A percentile compares a stretch with the other conserved stretches of the same genome.
Conservation (phyloP, 2,329 filamentous ascomycete species). For the Colletotrichum kahawae region DNA sequence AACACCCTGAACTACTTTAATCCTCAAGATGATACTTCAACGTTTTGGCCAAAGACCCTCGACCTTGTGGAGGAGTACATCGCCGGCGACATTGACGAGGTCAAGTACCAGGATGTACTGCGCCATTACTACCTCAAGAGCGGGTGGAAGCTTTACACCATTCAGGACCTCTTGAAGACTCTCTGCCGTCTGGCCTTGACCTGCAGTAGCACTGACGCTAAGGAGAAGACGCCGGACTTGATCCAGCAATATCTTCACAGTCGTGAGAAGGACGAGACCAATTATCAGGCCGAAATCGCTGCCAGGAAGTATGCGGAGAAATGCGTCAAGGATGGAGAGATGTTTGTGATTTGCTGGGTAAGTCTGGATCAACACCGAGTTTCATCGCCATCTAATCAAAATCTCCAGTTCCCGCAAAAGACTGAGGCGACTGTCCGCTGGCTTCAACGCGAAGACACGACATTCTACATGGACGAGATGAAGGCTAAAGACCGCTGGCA, state of each 20-base stretch:
- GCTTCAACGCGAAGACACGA: conserved; percentile 71
- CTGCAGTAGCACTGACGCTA: conserved; percentile 85
- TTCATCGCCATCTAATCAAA: conserved; percentile 32
- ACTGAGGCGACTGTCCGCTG: conserved; percentile 75
- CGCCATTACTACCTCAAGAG: conserved; percentile 89
- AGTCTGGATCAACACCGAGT: conserved; percentile 38
- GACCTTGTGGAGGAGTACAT: conserved; percentile 88
- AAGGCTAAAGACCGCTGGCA: conserved; percentile 86
- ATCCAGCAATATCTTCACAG: conserved; percentile 85
- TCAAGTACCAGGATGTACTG: conserved; percentile 85
- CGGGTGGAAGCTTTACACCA: conserved; percentile 92
- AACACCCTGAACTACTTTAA: conserved; percentile 82
- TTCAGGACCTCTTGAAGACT: conserved; percentile 85
- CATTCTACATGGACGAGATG: conserved; percentile 89
- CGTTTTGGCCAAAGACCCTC: conserved; percentile 86
- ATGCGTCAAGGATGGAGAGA: conserved; percentile 88
- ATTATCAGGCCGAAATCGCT: conserved; percentile 87
- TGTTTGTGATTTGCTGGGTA: conserved; percentile 91
- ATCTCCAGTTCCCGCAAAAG: conserved; percentile 66
- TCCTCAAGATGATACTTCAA: conserved; percentile 60
- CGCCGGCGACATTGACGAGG: conserved; percentile 80
- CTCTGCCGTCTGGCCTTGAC: conserved; percentile 80
- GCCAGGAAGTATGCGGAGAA: conserved; percentile 93
- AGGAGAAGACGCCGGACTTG: conserved; percentile 93
- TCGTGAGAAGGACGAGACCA: conserved; percentile 82